These are phyloP conservation scores for Ophiostoma piceae DNA, from an alignment of 2,329 filamentous ascomycete species.

Conservation along the genomic window DNA sequence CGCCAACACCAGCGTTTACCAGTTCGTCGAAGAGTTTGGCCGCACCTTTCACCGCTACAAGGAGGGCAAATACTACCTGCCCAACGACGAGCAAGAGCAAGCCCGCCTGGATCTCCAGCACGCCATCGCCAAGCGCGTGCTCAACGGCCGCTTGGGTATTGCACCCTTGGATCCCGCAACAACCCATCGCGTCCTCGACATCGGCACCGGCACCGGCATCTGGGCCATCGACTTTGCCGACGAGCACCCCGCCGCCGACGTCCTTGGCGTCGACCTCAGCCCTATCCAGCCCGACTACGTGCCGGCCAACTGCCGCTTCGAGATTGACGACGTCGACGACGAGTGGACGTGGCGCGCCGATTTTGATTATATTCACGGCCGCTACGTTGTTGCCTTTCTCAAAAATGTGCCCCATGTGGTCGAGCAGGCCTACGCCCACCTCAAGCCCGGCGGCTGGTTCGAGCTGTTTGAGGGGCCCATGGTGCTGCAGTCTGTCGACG, in stretches of 20 bases:
- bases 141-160: conserved; percentile 15
- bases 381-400: conserved; percentile 49
- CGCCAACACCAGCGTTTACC: conserved; percentile 20
- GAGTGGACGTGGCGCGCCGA: conserved; percentile 45
- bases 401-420: conserved; percentile 47
- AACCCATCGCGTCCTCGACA: conserved; percentile 22
- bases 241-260: conserved; percentile 34
- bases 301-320: conserved; percentile 50
- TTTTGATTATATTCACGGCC: conserved; percentile 52
- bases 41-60: conserved; percentile 25
- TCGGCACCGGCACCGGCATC: conserved; percentile 26
- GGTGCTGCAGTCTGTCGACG: conserved; percentile 29
- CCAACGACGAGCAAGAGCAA: conserved; percentile 25
- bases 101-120: conserved; percentile 24
- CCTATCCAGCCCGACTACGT: conserved; percentile 46
- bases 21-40: conserved; percentile 25
- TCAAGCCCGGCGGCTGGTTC: conserved; percentile 40
- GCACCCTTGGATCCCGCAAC: conserved; percentile 19
- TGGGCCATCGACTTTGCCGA: conserved; percentile 26
- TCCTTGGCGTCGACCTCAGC: conserved; percentile 45
- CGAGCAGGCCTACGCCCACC: conserved; percentile 40
- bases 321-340: conserved; percentile 52
- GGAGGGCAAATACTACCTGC: conserved; percentile 25
- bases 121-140: conserved; percentile 18
- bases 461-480: conserved; percentile 35